Evolutionary conservation across 2,329 filamentous ascomycete genomes (phyloP).

Genomic region (Kalmusia sp.): DNA sequence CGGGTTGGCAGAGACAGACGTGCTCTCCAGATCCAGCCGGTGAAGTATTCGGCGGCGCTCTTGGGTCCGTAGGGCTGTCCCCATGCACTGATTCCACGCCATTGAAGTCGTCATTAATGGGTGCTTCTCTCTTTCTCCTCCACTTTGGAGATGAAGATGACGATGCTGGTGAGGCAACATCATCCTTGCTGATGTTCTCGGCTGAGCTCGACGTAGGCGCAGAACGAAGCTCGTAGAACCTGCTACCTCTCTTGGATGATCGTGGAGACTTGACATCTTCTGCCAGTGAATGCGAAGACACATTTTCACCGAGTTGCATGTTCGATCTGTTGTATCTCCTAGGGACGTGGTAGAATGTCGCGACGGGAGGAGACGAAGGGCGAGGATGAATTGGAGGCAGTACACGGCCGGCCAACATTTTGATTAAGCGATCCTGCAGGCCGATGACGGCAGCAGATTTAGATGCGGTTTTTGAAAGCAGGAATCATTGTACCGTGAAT

Average conservation of each 20-base stretch:
- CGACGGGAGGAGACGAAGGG: conserved; percentile 27
- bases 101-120: conserved; percentile 27
- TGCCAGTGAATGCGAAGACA: conserved; percentile 17
- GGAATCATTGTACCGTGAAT: conserved; percentile 44
- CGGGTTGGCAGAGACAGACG: conserved; percentile 73
- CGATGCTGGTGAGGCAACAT: conserved; percentile 19
- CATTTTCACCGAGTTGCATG: conserved; percentile 34
- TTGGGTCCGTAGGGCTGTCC: conserved; percentile 27
- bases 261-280: conserved; percentile 31
- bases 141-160: conserved; percentile 25
- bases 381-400: conserved; percentile 38
- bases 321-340: conserved; percentile 43
- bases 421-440: conserved; percentile 19
- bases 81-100: conserved; percentile 17
- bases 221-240: conserved; percentile 33
- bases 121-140: conserved; percentile 34
- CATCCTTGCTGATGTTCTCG: conserved; percentile 28
- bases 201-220: conserved; percentile 22
- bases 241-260: conserved; percentile 37
- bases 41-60: conserved; percentile 29
- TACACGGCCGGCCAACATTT: conserved; percentile 44
- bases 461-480: conserved; percentile 36
- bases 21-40: conserved; percentile 49
- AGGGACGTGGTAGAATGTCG: conserved; percentile 43
- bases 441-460: conserved; percentile 34